Percentiles rank a stretch among this genome's conserved stretches.
Conservation (phyloP, 257 asterid species). For the Petrea volubilis region DNA sequence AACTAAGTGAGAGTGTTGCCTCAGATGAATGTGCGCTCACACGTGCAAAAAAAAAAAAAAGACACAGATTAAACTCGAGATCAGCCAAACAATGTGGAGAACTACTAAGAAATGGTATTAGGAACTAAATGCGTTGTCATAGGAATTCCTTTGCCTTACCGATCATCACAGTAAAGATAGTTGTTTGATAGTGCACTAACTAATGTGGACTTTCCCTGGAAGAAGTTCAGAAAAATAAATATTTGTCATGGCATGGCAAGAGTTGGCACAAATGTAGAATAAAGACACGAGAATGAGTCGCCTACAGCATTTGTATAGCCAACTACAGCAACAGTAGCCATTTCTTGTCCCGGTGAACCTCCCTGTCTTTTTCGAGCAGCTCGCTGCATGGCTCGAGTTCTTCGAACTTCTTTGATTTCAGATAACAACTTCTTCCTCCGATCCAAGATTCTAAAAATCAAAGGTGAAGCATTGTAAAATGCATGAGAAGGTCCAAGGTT, state of each 20-base stretch:
- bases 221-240: slow-evolving; percentile 22
- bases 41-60: neutral
- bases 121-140: neutral
- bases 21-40: neutral
- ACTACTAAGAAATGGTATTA: neutral
- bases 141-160: slow-evolving; percentile 46
- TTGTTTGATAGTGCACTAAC: slow-evolving; percentile 82
- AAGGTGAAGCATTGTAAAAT: neutral
- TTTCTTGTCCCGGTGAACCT: slow-evolving; percentile 59
- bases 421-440: slow-evolving; percentile 71
- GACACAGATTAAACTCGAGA: neutral
- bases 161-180: slow-evolving; percentile 78
- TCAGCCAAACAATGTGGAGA: neutral
- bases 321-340: slow-evolving; percentile 88
- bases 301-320: slow-evolving; percentile 99
- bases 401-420: slow-evolving; percentile 90
- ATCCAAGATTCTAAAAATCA: slow-evolving; percentile 69
- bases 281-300: slow-evolving; percentile 22
- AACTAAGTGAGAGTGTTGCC: neutral
- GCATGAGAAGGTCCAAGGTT: slow-evolving; percentile 6
- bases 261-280: slow-evolving; percentile 18
- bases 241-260: slow-evolving; percentile 13
- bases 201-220: slow-evolving; percentile 92
- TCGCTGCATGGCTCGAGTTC: slow-evolving; percentile 89
- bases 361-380: slow-evolving; percentile 82